Base-by-base conservation (phyloP, 371 early-diverging fungal genomes). In the Apophysomyces elegans region DNA sequence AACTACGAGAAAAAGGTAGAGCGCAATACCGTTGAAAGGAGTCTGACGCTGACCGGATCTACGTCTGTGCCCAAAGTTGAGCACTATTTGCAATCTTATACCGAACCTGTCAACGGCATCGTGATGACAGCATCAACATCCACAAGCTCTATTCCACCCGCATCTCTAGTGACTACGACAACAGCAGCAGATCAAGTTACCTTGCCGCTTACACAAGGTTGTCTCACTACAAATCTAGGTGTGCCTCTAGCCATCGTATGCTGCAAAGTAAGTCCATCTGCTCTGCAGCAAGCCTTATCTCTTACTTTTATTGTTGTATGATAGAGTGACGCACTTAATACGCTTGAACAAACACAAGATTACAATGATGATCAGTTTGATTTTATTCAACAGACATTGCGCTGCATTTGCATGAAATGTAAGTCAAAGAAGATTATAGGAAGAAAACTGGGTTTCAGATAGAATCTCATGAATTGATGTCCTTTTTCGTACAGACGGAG, bases 351-450 rank as follows among this genome's bases (percentile, higher is more conserved):
- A 43, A 92, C 94, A 54, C 77, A 84, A 45, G 93, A 89, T 35
- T 95, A 86, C 72, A 87, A 87, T 66, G 96, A 96, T 63, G 94
- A 93, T 59, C 88, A 89, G 39, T 94, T 96, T 76, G 97, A 96
- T 73, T 95, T 87, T 75, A 93, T 96, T 70, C 96, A 96, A 72
- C 96, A 96, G 73, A 84, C 88, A n/a, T 83, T 96, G 57, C 86
- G 97, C 61, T 90, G 95, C n/a, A 80, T 94, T 18, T 93, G 94
- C 73, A 84, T 96, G 70, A 89, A 91, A 79, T 94, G 94, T 93
- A 84, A 80, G 83, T 65, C 18, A 14, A 6, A 6, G 26, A 39
- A 21, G 11, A 16, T 62, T 57, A 47, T 46, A 5, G 32, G 2
- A 6, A 6, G 35, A 39, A 16, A 13, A 16, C 59, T 57, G 45